Evolutionary conservation across 2,329 filamentous ascomycete species (phyloP).

Genomic region (Neophaeococcomyces mojaviensis): DNA sequence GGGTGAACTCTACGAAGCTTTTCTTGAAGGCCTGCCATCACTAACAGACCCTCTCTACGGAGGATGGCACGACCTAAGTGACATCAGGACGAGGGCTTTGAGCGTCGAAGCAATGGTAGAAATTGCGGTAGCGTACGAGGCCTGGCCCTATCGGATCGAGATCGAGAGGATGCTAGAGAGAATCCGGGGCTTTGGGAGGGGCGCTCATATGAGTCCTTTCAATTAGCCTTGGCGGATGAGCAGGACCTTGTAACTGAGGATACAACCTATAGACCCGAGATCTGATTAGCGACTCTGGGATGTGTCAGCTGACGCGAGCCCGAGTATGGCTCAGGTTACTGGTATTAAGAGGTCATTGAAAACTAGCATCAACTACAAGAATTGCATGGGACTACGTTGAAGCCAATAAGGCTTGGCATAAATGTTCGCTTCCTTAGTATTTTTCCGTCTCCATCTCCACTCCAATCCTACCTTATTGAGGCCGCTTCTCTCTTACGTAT

Average conservation of each 20-base stretch:
- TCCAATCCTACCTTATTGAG: no score
- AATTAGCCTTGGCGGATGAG: not conserved
- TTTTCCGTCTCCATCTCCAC: no score
- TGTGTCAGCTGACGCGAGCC: no score
- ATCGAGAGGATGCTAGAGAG: conserved; percentile 13
- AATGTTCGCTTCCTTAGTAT: no score
- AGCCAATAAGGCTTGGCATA: no score
- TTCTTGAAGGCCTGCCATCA: conserved; percentile 16
- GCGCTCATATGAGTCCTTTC: not conserved
- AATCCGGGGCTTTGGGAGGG: not conserved
- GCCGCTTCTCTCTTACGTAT: no score
- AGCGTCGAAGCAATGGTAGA: conserved; percentile 17
- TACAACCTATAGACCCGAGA: not conserved
- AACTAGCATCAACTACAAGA: no score
- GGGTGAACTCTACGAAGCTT: conserved; percentile 14
- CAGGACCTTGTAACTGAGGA: not conserved
- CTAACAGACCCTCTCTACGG: conserved; percentile 19
- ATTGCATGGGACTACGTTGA: no score
- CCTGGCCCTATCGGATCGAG: conserved; percentile 19
- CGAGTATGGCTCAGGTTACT: no score
- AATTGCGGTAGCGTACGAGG: conserved; percentile 21
- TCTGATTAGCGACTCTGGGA: not conserved
- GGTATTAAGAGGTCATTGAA: no score
- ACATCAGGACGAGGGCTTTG: conserved; percentile 17
- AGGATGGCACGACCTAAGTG: conserved; percentile 17